These are phyloP conservation scores for Aspergillus ibericus DNA, from an alignment of 2,329 filamentous ascomycete genomes.

Conservation along the genomic window DNA sequence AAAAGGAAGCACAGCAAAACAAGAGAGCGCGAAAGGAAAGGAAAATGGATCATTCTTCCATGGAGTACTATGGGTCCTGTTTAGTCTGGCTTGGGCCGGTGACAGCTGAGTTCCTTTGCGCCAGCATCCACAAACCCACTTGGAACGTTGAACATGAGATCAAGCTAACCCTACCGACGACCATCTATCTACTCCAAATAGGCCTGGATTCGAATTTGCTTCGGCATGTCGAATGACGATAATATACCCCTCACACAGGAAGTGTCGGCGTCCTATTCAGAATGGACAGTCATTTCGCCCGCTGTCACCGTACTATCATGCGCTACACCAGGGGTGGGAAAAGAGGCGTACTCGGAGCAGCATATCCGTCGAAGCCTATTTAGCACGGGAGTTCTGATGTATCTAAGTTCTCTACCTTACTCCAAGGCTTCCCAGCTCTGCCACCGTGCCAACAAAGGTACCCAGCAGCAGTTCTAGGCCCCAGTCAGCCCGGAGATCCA, in stretches of 20 bases:
- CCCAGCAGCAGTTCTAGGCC: slow-evolving; percentile 8
- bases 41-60: not conserved
- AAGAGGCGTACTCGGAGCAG: too few relatives aligned
- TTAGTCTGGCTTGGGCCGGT: slow-evolving; percentile 9
- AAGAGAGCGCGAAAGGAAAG: not conserved
- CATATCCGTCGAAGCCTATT: too few relatives aligned
- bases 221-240: not conserved
- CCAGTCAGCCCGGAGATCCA: slow-evolving; percentile 14
- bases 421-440: not conserved
- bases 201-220: not conserved
- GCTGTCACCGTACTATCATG: not conserved
- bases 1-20: not conserved
- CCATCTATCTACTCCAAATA: not conserved
- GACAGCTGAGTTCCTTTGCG: slow-evolving; percentile 17
- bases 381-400: not conserved
- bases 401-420: not conserved
- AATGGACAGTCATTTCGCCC: not conserved
- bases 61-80: not conserved
- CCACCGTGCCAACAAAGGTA: not conserved
- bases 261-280: not conserved
- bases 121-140: slow-evolving; percentile 1
- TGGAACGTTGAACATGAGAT: not conserved
- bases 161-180: not conserved
- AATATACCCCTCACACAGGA: not conserved
- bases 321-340: too few relatives aligned